Conservation (phyloP, 257 asterid species). For the Salvia splendens region DNA sequence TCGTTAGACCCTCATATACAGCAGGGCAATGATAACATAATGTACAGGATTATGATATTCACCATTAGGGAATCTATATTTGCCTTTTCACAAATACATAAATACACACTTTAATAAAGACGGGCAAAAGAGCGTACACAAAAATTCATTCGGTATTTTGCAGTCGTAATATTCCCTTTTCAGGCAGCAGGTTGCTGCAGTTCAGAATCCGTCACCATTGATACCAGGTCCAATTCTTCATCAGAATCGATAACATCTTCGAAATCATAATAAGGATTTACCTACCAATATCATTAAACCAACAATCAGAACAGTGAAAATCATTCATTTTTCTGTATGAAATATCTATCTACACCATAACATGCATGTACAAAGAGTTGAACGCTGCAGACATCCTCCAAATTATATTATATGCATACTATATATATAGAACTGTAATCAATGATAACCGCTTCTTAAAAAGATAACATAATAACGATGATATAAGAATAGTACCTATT, state of each 20-base stretch:
- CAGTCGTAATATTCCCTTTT: constrained; percentile 12
- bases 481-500: background rate
- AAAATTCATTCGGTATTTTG: background rate
- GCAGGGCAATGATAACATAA: background rate
- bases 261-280: constrained; percentile 75
- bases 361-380: constrained; percentile 4
- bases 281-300: constrained; percentile 51
- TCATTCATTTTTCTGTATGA: background rate
- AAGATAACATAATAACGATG: background rate
- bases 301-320: background rate
- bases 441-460: no score
- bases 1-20: constrained; percentile 1
- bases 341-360: constrained; percentile 14
- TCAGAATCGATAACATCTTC: constrained; percentile 87
- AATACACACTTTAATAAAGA: constrained; percentile 18
- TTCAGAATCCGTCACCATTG: constrained; percentile 65
- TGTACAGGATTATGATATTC: constrained; percentile 15
- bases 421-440: no score
- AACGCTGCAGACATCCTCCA: background rate
- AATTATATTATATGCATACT: background rate
- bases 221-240: constrained; percentile 84
- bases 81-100: constrained; percentile 7
- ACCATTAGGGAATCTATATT: constrained; percentile 18
- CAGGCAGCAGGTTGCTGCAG: constrained; percentile 28
- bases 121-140: background rate